These are phyloP conservation scores for Takakia lepidozioides DNA, from an alignment of 225 moss, liverwort and hornwort species.

Conservation along the genomic window DNA sequence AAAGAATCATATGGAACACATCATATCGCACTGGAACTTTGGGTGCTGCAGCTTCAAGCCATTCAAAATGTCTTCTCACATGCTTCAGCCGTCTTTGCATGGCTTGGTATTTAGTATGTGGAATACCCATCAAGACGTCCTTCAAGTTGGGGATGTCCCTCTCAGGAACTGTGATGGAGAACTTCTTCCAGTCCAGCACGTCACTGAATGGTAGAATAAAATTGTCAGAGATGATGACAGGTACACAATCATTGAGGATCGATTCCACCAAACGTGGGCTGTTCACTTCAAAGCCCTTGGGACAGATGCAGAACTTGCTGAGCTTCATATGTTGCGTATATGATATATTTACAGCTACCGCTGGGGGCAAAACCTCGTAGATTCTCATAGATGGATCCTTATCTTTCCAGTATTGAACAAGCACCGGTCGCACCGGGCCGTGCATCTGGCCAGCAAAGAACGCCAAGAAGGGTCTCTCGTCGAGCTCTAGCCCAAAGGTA, in stretches of 20 bases:
- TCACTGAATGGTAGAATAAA: conserved; percentile 46
- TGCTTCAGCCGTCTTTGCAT: conserved; percentile 44
- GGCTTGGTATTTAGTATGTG: conserved; percentile 26
- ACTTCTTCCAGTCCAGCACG: conserved; percentile 50
- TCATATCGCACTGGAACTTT: conserved; percentile 26
- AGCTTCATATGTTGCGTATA: conserved; percentile 47
- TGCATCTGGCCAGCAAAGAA: conserved; percentile 96
- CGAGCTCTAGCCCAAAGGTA: conserved; percentile 3
- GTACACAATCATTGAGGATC: conserved; percentile 52
- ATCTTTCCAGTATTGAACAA: conserved; percentile 61
- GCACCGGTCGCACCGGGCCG: conserved; percentile 58
- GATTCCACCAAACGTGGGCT: conserved; percentile 57
- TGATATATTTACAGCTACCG: conserved; percentile 30
- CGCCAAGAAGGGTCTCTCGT: conserved; percentile 34
- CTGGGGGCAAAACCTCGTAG: conserved; percentile 40
- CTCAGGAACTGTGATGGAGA: conserved; percentile 45
- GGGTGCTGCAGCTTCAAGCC: conserved; percentile 35
- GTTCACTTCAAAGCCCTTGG: conserved; percentile 55
- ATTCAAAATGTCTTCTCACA: conserved; percentile 43
- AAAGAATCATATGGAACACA: conserved; percentile 51
- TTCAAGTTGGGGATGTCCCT: conserved; percentile 46
- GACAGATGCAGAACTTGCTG: conserved; percentile 57
- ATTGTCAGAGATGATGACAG: conserved; percentile 49
- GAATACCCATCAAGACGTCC: conserved; percentile 34
- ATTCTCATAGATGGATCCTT: conserved; percentile 65